Percentiles rank a stretch among this genome's conserved stretches.
These are phyloP conservation scores for Candida andamanensis DNA, from an alignment of 805 yeast species.

Conservation along the genomic window DNA sequence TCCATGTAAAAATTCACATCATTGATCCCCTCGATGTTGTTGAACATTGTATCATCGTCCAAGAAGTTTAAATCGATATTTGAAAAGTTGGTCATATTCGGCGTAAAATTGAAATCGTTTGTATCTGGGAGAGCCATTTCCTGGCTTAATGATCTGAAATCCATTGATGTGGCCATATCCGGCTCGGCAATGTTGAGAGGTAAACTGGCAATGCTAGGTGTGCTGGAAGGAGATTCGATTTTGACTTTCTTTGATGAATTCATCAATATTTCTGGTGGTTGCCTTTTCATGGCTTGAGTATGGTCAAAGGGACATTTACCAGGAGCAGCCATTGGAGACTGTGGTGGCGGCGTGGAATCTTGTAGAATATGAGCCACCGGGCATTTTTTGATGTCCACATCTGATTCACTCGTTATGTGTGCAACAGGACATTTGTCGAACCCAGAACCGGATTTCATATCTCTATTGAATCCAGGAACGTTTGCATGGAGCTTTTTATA, in stretches of 20 bases:
- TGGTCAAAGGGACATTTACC: slow-evolving; percentile 34
- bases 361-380: slow-evolving; percentile 15
- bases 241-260: neutral
- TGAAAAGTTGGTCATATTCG: slow-evolving; percentile 7
- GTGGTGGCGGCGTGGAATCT: no score
- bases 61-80: slow-evolving; percentile 11
- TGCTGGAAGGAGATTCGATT: no score
- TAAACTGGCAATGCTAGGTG: no score
- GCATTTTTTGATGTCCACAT: slow-evolving; percentile 6
- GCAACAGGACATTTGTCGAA: slow-evolving; percentile 11
- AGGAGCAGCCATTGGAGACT: neutral
- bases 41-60: slow-evolving; percentile 6
- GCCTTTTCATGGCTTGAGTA: slow-evolving; percentile 4
- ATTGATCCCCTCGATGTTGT: neutral
- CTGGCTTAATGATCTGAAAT: no score
- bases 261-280: neutral
- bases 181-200: no score
- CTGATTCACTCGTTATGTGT: slow-evolving; percentile 1
- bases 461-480: slow-evolving; percentile 20
- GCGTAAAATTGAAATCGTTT: slow-evolving; percentile 8
- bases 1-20: neutral
- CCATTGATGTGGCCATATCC: no score
- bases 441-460: slow-evolving; percentile 1
- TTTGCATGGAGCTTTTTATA: slow-evolving; percentile 30
- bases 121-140: no score